phyloP scores from a whole-genome alignment of 257 asterid species.

The Rubia yunnanensis region DNA sequence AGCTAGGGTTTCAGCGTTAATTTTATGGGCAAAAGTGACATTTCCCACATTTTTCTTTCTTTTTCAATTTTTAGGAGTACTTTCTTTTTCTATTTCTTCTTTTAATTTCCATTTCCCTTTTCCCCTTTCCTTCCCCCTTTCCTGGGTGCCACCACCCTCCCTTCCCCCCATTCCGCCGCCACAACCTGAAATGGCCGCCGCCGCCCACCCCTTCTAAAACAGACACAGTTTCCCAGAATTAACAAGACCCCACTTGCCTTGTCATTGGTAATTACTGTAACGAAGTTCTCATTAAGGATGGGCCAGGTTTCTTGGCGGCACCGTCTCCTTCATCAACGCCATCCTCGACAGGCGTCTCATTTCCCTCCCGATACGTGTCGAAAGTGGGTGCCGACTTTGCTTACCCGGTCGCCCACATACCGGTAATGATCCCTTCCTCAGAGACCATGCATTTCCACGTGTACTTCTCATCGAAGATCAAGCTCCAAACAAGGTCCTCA shows the following conservation, averaged over 20 bases:
- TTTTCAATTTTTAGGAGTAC: no score
- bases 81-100: no score
- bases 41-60: no score
- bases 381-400: constrained; percentile 78
- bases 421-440: constrained; percentile 30
- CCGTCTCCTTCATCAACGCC: constrained; percentile 71
- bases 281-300: constrained; percentile 68
- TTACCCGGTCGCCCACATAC: constrained; percentile 42
- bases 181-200: no score
- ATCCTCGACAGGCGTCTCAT: constrained; percentile 56
- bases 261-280: constrained; percentile 92
- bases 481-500: constrained; percentile 66
- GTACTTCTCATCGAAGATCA: constrained; percentile 51
- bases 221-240: constrained; percentile 14
- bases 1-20: no score
- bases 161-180: no score
- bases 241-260: constrained; percentile 26
- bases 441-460: constrained; percentile 74
- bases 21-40: no score
- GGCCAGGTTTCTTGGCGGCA: constrained; percentile 85
- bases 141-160: no score
- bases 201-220: no score
- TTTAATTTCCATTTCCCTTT: no score
- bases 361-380: constrained; percentile 43
- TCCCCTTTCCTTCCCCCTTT: no score